Percentiles rank a stretch among this genome's conserved stretches.
Conservation (phyloP, 345 rosid species). For the Aquilaria malaccensis region DNA sequence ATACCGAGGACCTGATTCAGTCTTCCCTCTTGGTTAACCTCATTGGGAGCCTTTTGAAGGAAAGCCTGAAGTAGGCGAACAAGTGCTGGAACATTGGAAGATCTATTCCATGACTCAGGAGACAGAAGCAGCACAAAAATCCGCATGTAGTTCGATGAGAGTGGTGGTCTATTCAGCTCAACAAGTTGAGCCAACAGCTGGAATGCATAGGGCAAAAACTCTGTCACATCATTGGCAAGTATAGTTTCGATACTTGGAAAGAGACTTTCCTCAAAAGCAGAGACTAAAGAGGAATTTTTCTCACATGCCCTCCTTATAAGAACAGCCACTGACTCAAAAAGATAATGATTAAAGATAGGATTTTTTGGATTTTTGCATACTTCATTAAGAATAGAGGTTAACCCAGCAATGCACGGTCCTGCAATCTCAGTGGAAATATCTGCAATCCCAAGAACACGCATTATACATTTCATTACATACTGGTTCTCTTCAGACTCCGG, state of each 20-base stretch:
- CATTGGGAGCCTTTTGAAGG: slow-evolving; percentile 86
- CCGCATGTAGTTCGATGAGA: slow-evolving; percentile 72
- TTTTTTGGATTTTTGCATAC: slow-evolving; percentile 91
- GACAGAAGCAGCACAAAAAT: slow-evolving; percentile 73
- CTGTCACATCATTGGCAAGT: slow-evolving; percentile 71
- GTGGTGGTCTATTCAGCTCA: slow-evolving; percentile 82
- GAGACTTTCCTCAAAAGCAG: slow-evolving; percentile 68
- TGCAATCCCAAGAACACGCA: slow-evolving; percentile 88
- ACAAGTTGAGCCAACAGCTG: slow-evolving; percentile 95
- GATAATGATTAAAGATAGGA: slow-evolving; percentile 91
- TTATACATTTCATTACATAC: slow-evolving; percentile 90
- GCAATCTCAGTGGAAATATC: slow-evolving; percentile 72
- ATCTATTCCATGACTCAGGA: slow-evolving; percentile 83
- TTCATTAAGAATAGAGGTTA: slow-evolving; percentile 67
- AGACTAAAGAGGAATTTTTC: slow-evolving; percentile 59
- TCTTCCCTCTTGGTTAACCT: slow-evolving; percentile 70
- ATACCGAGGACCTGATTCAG: slow-evolving; percentile 82
- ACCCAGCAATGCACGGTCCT: slow-evolving; percentile 69
- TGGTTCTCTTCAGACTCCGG: slow-evolving; percentile 96
- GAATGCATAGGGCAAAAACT: slow-evolving; percentile 97
- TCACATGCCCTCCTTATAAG: slow-evolving; percentile 90
- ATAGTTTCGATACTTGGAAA: slow-evolving; percentile 81
- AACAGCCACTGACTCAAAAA: slow-evolving; percentile 93
- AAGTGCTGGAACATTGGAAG: slow-evolving; percentile 95
- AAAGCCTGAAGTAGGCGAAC: slow-evolving; percentile 98